Conservation (phyloP, 768 basidiomycete genomes). For the Inosperma sp. region DNA sequence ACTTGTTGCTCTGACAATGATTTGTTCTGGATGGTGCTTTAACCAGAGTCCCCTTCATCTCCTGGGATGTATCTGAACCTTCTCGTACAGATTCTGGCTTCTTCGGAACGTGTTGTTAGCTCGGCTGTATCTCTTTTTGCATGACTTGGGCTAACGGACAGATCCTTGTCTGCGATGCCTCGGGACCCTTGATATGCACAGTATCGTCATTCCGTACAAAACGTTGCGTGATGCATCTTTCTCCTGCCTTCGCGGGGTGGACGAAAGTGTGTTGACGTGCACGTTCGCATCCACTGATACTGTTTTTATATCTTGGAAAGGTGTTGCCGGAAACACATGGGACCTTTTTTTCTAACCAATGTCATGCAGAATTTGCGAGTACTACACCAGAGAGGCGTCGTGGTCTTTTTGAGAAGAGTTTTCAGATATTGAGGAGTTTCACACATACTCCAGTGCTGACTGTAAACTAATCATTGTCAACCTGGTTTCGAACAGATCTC, state of each 20-base stretch:
- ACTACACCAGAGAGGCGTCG: constrained; percentile 50
- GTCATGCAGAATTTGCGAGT: constrained; percentile 14
- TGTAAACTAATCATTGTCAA: constrained; percentile 8
- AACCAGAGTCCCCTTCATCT: constrained; percentile 23
- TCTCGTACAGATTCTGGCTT: constrained; percentile 39
- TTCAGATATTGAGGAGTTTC: constrained; percentile 38
- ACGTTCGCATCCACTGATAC: constrained; percentile 17
- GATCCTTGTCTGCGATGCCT: constrained; percentile 46
- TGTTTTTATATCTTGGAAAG: constrained; percentile 35
- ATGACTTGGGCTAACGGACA: constrained; percentile 34
- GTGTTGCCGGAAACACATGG: constrained; percentile 47
- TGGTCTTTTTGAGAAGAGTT: constrained; percentile 21
- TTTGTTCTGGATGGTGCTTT: constrained; percentile 8
- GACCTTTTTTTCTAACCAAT: constrained; percentile 24
- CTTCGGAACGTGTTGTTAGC: constrained; percentile 54
- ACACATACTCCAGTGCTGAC: constrained; percentile 25
- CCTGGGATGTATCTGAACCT: constrained; percentile 36
- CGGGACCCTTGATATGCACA: constrained; percentile 35
- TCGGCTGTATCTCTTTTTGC: constrained; percentile 20
- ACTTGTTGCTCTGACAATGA: constrained; percentile 15
- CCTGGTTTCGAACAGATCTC: constrained; percentile 25
- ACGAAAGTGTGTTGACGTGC: constrained; percentile 14
- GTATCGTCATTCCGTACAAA: neutral
- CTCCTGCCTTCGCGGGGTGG: constrained; percentile 23
- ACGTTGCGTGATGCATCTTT: neutral